Base-by-base conservation (phyloP, 1,139 yeast species). In the Saccharomyces hybrid region DNA sequence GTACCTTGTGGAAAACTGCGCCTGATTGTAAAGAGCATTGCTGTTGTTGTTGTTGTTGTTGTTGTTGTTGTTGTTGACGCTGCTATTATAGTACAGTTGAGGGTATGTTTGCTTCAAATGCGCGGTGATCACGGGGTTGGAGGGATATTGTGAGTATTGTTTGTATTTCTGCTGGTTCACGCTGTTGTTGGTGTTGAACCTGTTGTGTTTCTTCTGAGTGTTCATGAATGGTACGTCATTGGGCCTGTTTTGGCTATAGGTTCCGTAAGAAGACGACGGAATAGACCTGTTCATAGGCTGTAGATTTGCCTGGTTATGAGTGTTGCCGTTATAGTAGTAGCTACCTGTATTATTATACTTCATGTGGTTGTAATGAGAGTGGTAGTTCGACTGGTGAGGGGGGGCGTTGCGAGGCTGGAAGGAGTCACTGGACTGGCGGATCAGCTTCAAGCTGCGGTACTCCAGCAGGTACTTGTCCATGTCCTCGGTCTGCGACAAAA, bases 401-500 rank as follows among this genome's bases (percentile, higher is more conserved):
- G 49, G 20, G n/a, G 57, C 52, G 23, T 54, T 54, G 34, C 13
- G 41, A 20, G 53, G 11, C 7, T 38, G 44, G 44, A 38, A 55
- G 25, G 51, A 41, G 25, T 53, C 54, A 1, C 59, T 49, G 6
- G 49, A 46, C 51, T 59, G 59, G 20, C 61, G 59, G 49, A 56
- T 52, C 52, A 54, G 38, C 52, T 64, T 66, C 48, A 63, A 47
- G 25, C 58, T 59, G 41, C 63, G 61, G 52, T 66, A 67, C 34
- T 68, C 66, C 26, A 55, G 28, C 31, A 68, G 50, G 51, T 67
- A 67, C 49, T 60, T 66, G 27, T 68, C 67, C 61, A 70, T 64
- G 56, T 70, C 72, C 51, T 70, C 73, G 26, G 61, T 52, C 55
- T 70, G 73, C n/a, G 71, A 65, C 27, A 67, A 57, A 57, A 68